phyloP scores from a whole-genome alignment of 2,329 filamentous ascomycete species.

The Neurospora sp. region DNA sequence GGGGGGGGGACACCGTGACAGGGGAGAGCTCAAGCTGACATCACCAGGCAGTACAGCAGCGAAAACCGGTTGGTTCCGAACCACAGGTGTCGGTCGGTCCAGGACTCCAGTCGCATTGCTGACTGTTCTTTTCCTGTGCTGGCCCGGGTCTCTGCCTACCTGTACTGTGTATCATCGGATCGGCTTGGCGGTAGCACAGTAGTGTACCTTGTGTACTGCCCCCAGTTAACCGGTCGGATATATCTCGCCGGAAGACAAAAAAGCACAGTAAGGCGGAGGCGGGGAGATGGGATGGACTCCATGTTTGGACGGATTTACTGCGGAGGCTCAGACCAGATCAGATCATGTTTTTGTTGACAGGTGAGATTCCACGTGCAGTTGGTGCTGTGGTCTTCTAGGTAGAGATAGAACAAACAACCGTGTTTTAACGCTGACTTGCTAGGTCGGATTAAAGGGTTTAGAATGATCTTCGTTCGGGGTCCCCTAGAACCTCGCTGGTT shows the following conservation, averaged over 20 bases:
- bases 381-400: not conserved
- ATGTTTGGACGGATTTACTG: not conserved
- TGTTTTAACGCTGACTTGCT: not conserved
- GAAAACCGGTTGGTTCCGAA: not conserved
- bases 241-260: not conserved
- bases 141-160: not conserved
- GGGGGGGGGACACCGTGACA: not conserved
- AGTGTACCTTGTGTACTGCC: not conserved
- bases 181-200: not conserved
- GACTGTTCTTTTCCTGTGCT: not conserved
- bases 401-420: too few species aligned
- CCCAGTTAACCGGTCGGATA: not conserved
- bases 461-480: not conserved
- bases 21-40: not conserved
- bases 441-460: not conserved
- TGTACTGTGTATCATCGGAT: not conserved
- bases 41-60: not conserved
- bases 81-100: too few species aligned
- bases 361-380: not conserved
- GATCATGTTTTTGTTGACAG: not conserved
- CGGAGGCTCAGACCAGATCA: not conserved
- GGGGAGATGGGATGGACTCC: not conserved
- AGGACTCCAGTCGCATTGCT: not conserved
- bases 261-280: not conserved
- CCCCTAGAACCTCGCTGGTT: not conserved